Conservation (phyloP, 108 stramenopile genomes). For the Seminavis robusta region DNA sequence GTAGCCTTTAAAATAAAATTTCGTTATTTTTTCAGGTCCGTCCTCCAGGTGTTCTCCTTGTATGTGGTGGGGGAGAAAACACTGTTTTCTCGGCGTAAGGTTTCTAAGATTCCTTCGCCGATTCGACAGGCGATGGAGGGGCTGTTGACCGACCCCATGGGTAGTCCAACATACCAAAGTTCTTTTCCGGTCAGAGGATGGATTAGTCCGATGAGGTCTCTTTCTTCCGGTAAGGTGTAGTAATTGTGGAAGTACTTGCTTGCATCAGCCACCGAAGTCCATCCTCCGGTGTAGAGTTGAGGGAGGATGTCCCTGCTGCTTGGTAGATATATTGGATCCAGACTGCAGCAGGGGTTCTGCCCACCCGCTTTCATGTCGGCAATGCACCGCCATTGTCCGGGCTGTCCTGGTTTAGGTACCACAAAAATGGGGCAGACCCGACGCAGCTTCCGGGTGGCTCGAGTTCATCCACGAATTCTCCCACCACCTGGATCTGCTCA, state of each 20-base stretch:
- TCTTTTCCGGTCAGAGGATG: too few relatives aligned
- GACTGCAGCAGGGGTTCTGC: neutral
- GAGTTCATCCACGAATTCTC: conserved; percentile 14
- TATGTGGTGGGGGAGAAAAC: too few relatives aligned
- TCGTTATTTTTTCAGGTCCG: too few relatives aligned
- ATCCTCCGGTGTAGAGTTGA: neutral
- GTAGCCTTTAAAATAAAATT: too few relatives aligned
- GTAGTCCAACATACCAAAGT: too few relatives aligned
- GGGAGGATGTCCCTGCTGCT: neutral
- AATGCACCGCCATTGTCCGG: conserved; percentile 7
- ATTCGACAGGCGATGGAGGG: too few relatives aligned
- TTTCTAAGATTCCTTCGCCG: too few relatives aligned
- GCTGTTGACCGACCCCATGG: too few relatives aligned
- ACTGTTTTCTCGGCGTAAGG: too few relatives aligned
- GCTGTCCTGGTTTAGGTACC: conserved; percentile 8
- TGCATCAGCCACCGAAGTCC: neutral
- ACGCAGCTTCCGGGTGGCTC: neutral
- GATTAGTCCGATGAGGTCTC: too few relatives aligned
- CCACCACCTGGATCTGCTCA: neutral
- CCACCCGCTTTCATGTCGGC: conserved; percentile 6
- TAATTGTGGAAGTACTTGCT: neutral
- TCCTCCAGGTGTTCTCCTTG: too few relatives aligned
- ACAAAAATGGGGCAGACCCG: conserved; percentile 1
- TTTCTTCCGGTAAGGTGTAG: neutral
- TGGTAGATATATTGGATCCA: neutral